Percentiles rank a stretch among this genome's conserved stretches.
Evolutionary conservation across 306 rosid genomes (phyloP).

Genomic region (Sicyos baderoa): DNA sequence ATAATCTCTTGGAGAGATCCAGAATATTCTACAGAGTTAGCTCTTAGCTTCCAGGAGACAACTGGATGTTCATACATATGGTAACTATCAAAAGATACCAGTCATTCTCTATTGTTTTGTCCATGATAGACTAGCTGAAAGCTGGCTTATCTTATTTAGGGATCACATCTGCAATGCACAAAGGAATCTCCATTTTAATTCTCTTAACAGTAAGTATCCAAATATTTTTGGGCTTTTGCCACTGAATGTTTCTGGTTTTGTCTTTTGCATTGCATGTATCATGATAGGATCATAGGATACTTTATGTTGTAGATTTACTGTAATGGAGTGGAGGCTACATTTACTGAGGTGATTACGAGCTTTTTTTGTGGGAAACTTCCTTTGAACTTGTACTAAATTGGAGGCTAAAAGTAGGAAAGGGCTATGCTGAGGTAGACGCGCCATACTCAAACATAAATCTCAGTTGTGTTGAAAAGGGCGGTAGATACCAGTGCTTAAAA

Average conservation of each 20-base stretch:
- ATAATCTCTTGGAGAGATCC: constrained; percentile 97
- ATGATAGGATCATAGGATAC: not conserved
- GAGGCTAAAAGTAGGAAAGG: not conserved
- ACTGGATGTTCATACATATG: constrained; percentile 85
- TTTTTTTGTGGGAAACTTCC: not conserved
- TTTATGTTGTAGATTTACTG: constrained; percentile 2
- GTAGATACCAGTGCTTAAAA: not conserved
- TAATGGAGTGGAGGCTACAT: constrained; percentile 3
- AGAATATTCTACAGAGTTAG: constrained; percentile 80
- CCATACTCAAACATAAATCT: not conserved
- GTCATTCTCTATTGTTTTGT: constrained; percentile 9
- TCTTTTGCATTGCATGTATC: not conserved
- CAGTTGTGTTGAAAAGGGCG: not conserved
- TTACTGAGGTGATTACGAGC: not conserved
- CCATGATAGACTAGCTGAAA: constrained; percentile 24
- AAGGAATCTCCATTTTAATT: constrained; percentile 72
- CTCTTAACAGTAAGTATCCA: constrained; percentile 66
- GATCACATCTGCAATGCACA: constrained; percentile 79
- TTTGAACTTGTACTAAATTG: not conserved
- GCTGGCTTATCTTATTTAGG: constrained; percentile 41
- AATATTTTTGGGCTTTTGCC: not conserved
- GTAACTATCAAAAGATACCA: constrained; percentile 30
- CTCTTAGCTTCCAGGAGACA: constrained; percentile 93
- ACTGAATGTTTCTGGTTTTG: not conserved
- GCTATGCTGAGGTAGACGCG: not conserved